Evolutionary conservation across 179 eudicot species (phyloP), one percentile per base, ranked within the genome.

Genomic region (Heliamphora pulchella): DNA sequence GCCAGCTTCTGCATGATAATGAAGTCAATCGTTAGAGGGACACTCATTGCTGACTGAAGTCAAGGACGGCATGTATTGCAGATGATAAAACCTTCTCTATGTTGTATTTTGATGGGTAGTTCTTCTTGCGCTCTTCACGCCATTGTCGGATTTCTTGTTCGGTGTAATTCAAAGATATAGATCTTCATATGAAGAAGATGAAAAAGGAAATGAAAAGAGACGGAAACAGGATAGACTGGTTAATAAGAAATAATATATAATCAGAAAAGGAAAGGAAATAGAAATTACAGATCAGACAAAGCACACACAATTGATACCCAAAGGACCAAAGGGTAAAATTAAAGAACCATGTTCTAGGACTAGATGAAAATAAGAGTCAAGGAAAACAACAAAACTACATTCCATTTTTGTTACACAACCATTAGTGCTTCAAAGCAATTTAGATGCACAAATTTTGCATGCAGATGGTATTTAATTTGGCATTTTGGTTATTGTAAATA

Each of bases 41-140:
- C 7, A 58, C 68, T n/a, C 15, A 61, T 46, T 68, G 20, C 71
- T 11, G 57, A 72, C 54, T 3, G 15, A 51, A 75, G 59, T 44
- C 14, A 59, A 51, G n/a, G 75, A 67, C 18, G 76, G 53, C 31
- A 48, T 7, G 61, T 59, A 20, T 13, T 55, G 54, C 18, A 78
- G 15, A 41, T 43, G 50, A 71, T 8, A 80, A 63, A 83, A 93
- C 99, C 97, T 96, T 92, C 79, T 89, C 85, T 59, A 85, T 63
- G 58, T 87, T 91, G 80, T 78, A 81, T 74, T 84, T 86, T 69
- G 96, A 90, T 75, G 99, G 99, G 78, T 81, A 87, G 86, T 93
- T 86, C 82, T 89, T 92, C 86, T 81, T 92, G 79, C 99, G 97
- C 74, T 82, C 96, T 87, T 92, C 97, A 71, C 95, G 94, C 99